Evolutionary conservation across 306 rosid genomes (phyloP), one percentile per base, ranked within the genome.

Genomic region (Cyclanthera cordifolia): DNA sequence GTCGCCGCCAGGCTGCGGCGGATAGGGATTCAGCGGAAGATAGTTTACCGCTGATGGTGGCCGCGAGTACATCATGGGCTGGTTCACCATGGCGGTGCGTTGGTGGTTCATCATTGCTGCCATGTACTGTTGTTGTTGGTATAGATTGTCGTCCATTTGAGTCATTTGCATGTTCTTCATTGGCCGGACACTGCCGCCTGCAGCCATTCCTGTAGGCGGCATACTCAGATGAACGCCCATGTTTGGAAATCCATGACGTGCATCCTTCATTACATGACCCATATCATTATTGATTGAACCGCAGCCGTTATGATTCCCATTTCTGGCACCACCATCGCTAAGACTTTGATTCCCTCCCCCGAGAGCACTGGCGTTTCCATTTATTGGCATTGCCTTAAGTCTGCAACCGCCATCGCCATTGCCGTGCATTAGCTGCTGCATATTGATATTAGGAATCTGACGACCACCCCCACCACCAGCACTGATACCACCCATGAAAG

Each of bases 91-190:
- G 83, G 7, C 82, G 81, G 17, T 76, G 82, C 86, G 96, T 1
- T 87, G 96, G 48, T 90, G 95, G 79, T 86, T 86, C 93, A 88
- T 86, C 82, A 86, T 64, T 6, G 88, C 87, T 9, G 88, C 81
- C 78, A 87, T 39, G 63, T 75, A 79, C 23, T 82, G 90, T 47
- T 72, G 90, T 2, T 77, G 79, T 3, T 79, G 84, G 75, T 81
- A 79, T 0, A 91, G 87, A 50, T 93, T 84, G 96, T 90, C 0
- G 80, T 43, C n/a, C n/a, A n/a, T n/a, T n/a, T n/a, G n/a, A n/a
- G n/a, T n/a, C n/a, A n/a, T n/a, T n/a, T n/a, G n/a, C 83, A 82
- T 78, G 13, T 41, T 66, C 3, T 81, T 87, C 0, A n/a, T n/a
- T n/a, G 61, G 86, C 61, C 75, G 72, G 67, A 79, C 82, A 1